Conservation (phyloP, 345 rosid species). For the Balakata baccata region DNA sequence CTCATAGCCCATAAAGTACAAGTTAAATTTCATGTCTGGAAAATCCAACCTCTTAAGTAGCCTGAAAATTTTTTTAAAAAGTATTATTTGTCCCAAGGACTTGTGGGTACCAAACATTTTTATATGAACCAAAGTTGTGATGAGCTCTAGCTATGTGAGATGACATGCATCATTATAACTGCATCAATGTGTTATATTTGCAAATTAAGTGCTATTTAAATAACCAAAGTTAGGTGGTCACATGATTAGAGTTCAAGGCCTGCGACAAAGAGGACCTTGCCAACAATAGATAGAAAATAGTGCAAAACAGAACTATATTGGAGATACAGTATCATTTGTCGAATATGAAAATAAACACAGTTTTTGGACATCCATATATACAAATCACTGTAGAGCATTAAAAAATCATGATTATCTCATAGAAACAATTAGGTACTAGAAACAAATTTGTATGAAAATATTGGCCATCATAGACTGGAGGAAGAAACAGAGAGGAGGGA, state of each 20-base stretch:
- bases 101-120: background rate
- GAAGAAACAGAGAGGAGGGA: background rate
- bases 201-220: background rate
- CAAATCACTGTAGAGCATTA: background rate
- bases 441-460: background rate
- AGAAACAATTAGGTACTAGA: background rate
- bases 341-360: background rate
- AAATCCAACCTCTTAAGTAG: constrained; percentile 86
- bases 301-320: background rate
- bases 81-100: background rate
- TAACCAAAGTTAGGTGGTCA: background rate
- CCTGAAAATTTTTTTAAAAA: constrained; percentile 30
- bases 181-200: background rate
- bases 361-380: no score
- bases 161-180: no score
- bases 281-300: background rate
- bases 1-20: constrained; percentile 90
- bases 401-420: background rate
- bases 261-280: background rate
- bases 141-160: background rate
- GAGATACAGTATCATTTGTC: background rate
- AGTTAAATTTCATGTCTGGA: constrained; percentile 83
- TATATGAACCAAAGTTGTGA: background rate
- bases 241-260: background rate
- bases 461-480: background rate